phyloP scores from a whole-genome alignment of 441 rosid genomes.

The Monsonia emarginata region DNA sequence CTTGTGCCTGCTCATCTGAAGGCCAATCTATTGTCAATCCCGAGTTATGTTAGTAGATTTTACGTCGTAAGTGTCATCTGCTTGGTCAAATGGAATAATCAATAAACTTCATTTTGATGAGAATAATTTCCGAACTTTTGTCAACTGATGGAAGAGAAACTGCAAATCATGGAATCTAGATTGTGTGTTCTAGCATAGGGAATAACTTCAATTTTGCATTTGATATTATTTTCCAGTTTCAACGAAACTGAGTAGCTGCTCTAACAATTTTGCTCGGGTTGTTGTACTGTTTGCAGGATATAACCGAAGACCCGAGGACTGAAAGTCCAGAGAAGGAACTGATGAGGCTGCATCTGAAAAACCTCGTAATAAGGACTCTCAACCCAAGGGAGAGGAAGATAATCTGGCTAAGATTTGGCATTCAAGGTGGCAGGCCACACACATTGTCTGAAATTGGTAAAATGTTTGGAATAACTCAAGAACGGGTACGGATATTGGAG shows the following conservation, averaged over 20 bases:
- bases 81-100: too few species aligned
- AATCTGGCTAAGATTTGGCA: slow-evolving; percentile 64
- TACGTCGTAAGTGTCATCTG: too few species aligned
- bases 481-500: slow-evolving; percentile 73
- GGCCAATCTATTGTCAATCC: too few species aligned
- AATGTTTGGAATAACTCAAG: slow-evolving; percentile 53
- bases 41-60: too few species aligned
- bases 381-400: slow-evolving; percentile 60
- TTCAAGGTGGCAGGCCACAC: slow-evolving; percentile 49
- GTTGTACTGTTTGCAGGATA: slow-evolving; percentile 36
- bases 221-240: too few species aligned
- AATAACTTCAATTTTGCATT: not conserved
- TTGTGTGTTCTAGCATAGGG: not conserved
- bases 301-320: slow-evolving; percentile 55
- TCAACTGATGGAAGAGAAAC: too few species aligned
- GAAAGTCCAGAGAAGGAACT: slow-evolving; percentile 60
- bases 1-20: too few species aligned
- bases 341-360: slow-evolving; percentile 59
- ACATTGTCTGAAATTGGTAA: slow-evolving; percentile 62
- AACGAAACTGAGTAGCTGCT: too few species aligned
- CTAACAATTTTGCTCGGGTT: not conserved
- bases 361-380: slow-evolving; percentile 40
- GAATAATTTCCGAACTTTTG: too few species aligned
- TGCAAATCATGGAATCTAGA: too few species aligned
- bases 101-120: too few species aligned